phyloP scores from a whole-genome alignment of 495 filamentous ascomycete species.

The Lasiosphaeria hispida region DNA sequence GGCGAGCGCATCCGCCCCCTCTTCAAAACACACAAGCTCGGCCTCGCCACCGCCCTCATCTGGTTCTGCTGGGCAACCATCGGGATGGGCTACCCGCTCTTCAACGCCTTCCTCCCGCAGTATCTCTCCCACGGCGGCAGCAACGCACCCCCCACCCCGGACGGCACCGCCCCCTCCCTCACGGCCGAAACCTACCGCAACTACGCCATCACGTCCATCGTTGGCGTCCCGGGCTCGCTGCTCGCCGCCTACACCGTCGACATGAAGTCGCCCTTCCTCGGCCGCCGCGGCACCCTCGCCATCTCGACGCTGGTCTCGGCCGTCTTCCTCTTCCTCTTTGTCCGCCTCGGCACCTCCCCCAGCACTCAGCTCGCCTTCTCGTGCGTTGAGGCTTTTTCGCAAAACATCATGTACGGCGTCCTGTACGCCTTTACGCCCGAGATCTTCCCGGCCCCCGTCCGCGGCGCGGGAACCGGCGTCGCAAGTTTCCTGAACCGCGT shows the following conservation, averaged over 20 bases:
- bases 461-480: slow-evolving; percentile 76
- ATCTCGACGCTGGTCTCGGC: slow-evolving; percentile 67
- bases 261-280: slow-evolving; percentile 58
- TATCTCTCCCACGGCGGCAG: slow-evolving; percentile 68
- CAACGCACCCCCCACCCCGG: slow-evolving; percentile 16
- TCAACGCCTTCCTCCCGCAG: slow-evolving; percentile 82
- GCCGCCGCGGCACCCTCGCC: slow-evolving; percentile 70
- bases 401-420: slow-evolving; percentile 84
- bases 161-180: slow-evolving; percentile 20
- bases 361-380: slow-evolving; percentile 66
- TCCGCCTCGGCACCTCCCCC: slow-evolving; percentile 58
- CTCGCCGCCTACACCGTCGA: slow-evolving; percentile 71
- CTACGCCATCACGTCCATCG: slow-evolving; percentile 69
- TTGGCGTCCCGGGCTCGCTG: slow-evolving; percentile 71
- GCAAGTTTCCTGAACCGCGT: slow-evolving; percentile 71
- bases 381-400: slow-evolving; percentile 71
- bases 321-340: slow-evolving; percentile 65
- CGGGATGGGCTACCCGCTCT: slow-evolving; percentile 67
- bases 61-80: slow-evolving; percentile 59
- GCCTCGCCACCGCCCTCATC: slow-evolving; percentile 49
- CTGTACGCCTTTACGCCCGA: slow-evolving; percentile 84
- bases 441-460: slow-evolving; percentile 74
- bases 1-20: slow-evolving; percentile 45
- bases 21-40: slow-evolving; percentile 47
- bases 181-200: slow-evolving; percentile 60